Evolutionary conservation across 2,329 filamentous ascomycete genomes (phyloP).

Genomic region (Calycina marina): DNA sequence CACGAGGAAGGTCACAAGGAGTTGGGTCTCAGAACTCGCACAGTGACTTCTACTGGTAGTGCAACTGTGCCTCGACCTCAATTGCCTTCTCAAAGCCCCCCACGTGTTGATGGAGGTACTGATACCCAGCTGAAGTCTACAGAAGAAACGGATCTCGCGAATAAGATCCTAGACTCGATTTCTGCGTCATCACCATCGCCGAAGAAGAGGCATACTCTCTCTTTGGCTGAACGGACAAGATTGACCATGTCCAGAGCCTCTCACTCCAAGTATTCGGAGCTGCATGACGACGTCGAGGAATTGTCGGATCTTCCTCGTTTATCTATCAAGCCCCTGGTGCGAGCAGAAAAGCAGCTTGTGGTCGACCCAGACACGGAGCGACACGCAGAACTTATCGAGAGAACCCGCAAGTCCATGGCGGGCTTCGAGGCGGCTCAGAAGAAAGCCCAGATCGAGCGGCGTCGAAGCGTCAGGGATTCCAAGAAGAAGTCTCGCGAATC

Average conservation of each 20-base stretch:
- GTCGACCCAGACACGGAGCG: slow-evolving; percentile 10
- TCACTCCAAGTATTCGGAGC: slow-evolving; percentile 18
- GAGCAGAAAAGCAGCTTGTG: slow-evolving; percentile 2
- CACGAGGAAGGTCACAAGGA: not conserved
- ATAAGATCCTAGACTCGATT: slow-evolving; percentile 41
- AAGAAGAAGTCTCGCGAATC: slow-evolving; percentile 30
- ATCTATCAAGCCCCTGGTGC: slow-evolving; percentile 11
- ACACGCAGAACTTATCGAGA: slow-evolving; percentile 30
- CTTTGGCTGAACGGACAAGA: slow-evolving; percentile 65
- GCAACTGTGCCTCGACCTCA: no score
- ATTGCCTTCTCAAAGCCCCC: not conserved
- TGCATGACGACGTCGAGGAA: slow-evolving; percentile 19
- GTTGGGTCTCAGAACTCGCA: not conserved
- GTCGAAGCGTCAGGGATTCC: slow-evolving; percentile 30
- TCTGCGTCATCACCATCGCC: slow-evolving; percentile 42
- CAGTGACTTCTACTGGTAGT: no score
- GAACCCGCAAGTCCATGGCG: slow-evolving; percentile 46
- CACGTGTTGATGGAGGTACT: not conserved
- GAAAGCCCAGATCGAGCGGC: slow-evolving; percentile 42
- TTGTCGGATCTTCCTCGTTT: slow-evolving; percentile 17
- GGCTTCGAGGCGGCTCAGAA: slow-evolving; percentile 45
- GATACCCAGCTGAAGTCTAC: slow-evolving; percentile 1
- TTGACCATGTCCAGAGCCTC: slow-evolving; percentile 60
- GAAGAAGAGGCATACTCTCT: slow-evolving; percentile 41
- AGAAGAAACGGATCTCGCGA: slow-evolving; percentile 29